phyloP scores from a whole-genome alignment of 2,329 filamentous ascomycete genomes.

The Fusarium tjaetaba region DNA sequence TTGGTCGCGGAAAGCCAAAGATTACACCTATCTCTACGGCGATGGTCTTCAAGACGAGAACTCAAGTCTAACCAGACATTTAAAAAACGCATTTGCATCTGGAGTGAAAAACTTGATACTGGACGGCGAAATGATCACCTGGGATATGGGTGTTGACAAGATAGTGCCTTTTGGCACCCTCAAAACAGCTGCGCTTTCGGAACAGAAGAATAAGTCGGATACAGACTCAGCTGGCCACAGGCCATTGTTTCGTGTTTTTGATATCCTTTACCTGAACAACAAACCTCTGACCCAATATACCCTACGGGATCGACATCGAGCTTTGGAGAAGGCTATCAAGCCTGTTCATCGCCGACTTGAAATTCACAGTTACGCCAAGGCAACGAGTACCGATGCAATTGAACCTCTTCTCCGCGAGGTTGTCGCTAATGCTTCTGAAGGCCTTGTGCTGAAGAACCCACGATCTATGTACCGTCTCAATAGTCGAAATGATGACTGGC shows the following conservation, averaged over 20 bases:
- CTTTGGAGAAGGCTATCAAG: conserved; percentile 76
- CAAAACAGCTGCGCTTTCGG: conserved; percentile 86
- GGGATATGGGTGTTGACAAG: conserved; percentile 87
- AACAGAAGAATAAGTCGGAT: conserved; percentile 72
- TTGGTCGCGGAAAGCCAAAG: conserved; percentile 96
- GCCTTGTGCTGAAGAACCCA: conserved; percentile 93
- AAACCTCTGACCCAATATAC: conserved; percentile 82
- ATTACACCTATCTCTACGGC: conserved; percentile 96
- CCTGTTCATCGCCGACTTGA: conserved; percentile 81
- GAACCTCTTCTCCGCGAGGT: conserved; percentile 83
- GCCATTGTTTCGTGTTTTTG: conserved; percentile 87
- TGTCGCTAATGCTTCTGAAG: conserved; percentile 87
- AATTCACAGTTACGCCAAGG: conserved; percentile 77
- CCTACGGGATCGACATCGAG: conserved; percentile 80
- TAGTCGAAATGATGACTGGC: conserved; percentile 93
- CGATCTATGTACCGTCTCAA: conserved; percentile 87
- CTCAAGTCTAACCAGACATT: conserved; percentile 81
- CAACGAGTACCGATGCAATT: conserved; percentile 75
- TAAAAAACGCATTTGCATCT: conserved; percentile 79
- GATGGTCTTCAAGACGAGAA: conserved; percentile 77
- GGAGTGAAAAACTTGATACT: conserved; percentile 88
- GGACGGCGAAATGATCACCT: conserved; percentile 98
- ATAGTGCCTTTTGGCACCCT: conserved; percentile 91
- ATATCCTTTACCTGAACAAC: conserved; percentile 90
- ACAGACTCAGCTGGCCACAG: conserved; percentile 62